Base-by-base conservation (phyloP, 352 stramenopile genomes). In the Phytophthora aleatoria region DNA sequence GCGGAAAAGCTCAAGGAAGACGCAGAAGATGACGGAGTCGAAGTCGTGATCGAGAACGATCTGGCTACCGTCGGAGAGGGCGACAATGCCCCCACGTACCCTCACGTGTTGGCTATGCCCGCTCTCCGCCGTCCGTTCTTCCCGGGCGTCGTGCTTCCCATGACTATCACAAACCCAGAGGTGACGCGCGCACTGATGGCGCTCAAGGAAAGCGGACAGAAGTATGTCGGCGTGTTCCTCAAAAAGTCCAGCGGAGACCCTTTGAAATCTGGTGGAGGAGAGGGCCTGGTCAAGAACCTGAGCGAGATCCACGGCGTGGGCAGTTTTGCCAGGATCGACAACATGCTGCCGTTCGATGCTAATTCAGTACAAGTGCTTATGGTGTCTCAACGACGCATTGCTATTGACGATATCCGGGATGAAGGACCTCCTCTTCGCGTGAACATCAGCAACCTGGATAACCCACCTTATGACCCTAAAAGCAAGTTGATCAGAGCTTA, bases 251-350 rank as follows among this genome's bases (percentile, higher is more conserved):
- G 42, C 4, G 57, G 45, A 28, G 79, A 83, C 27, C 71, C 65
- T 3, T 57, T 77, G 5, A 81, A 81, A 42, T 43, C 66, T 8
- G 64, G 67, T 30, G 73, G 66, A 26, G 60, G 61, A 5, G 85
- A 95, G 48, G 96, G 99, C 58, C 56, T 99, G 5, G 96, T 99
- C 27, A 94, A 83, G 8, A 85, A 97, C 70, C 57, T 98, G 28
- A 91, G 86, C 43, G 92, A 99, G 63, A 94, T 99, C 54, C 96
- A 99, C 73, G 77, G 85, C 30, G 86, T 99, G 5, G 97, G 97
- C 31, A 99, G 95, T 26, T 98, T 99, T 73, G 97, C 96, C n/a
- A 87, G 98, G 44, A 98, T 99, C 58, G 86, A 97, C 68, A 92
- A 96, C 58, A 87, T 98, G 71, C 79, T 92, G 3, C 79, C 87